Base-by-base conservation (phyloP, 2,329 filamentous ascomycete genomes). In the Albophoma yamanashiensis region DNA sequence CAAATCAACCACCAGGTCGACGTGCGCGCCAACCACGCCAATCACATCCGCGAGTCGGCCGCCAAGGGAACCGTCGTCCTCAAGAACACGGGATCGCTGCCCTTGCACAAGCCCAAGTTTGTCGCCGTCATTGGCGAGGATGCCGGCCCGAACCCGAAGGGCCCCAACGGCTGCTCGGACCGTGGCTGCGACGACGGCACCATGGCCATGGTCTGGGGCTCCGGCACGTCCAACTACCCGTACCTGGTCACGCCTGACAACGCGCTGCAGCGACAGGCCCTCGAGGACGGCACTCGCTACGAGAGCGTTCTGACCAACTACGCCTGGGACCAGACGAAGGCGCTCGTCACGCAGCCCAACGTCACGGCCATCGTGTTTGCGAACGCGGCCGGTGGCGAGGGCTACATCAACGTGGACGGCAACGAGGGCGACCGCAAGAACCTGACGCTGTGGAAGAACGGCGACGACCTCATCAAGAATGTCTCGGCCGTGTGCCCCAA, bases 341-440 rank as follows among this genome's bases (percentile, higher is more conserved):
- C 72, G 0, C 73, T 95, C 1, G 76, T 89, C 15, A 76, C 76
- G 11, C 81, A 89, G 66, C 79, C 82, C n/a, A 77, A 85, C 60
- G 86, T 84, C 17, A 86, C 87, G 0, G 79, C 92, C 64, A 82
- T 99, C 50, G 92, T 97, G 14, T 97, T 97, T 67, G 92, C 90
- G 68, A 96, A 96, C 66, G 87, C 92, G 17, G 82, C 92, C 70
- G 84, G 88, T 4, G 93, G 93, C 58, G 94, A 97, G 75, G 92
- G 91, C 7, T 97, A 84, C 75, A 91, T 97, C 68, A 81, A 76
- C 36, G 83, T 95, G 1, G 93, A 92, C 63, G 88, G 85, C 59
- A 97, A 97, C 71, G 78, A 81, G 61, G 94, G 94, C 61, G 93
- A 97, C 73, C 88, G 94, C 58, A 92, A 92, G 68, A 97, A 99